Base-by-base conservation (phyloP, 371 early-diverging fungal species). In the Massospora cicadina region DNA sequence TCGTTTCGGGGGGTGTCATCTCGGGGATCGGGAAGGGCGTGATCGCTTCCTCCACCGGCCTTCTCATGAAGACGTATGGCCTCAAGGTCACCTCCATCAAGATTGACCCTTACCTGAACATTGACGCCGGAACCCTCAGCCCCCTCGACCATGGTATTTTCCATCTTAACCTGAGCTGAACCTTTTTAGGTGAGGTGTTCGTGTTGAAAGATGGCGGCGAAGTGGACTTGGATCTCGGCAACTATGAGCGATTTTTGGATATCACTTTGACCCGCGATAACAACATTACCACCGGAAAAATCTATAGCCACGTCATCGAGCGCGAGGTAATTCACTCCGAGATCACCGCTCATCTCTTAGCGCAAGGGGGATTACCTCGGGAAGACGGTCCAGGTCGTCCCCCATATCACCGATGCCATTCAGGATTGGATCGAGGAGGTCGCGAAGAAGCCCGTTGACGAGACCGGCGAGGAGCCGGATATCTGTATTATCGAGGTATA, bases 11-110 rank as follows among this genome's bases (percentile, higher is more conserved):
- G 66, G 98, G 98, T 75, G 97, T 96, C 66, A 94, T 98, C 72
- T 95, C 95, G 63, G 98, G 99, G 58, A 95, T 98, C 70, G 99
- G 99, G 69, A 99, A 99, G 79, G 99, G 99, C 61, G 93, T 97
- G 64, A 93, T 98, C 74, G 94, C 99, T 53, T 93, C 95, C 57
- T 93, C 93, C 56, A 93, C 98, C 23, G 99, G 99, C 65, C 80
- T 91, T 54, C 78, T 99, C 60, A 83, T 99, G 67, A 91, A 95
- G 79, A 88, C 93, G 26, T 77, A 86, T 67, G 99, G 99, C 25
- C 79, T 95, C 68, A 79, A 82, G 56, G 98, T 98, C 25, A 96
- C 98, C 58, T 88, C 95, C 67, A 94, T 99, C 81, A 99, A 99
- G 79, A 98, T 99, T 69, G 99, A 99, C 75, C 98, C 98, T 26